phyloP scores from a whole-genome alignment of 2,329 filamentous ascomycete genomes.

The Rutstroemia sp. region DNA sequence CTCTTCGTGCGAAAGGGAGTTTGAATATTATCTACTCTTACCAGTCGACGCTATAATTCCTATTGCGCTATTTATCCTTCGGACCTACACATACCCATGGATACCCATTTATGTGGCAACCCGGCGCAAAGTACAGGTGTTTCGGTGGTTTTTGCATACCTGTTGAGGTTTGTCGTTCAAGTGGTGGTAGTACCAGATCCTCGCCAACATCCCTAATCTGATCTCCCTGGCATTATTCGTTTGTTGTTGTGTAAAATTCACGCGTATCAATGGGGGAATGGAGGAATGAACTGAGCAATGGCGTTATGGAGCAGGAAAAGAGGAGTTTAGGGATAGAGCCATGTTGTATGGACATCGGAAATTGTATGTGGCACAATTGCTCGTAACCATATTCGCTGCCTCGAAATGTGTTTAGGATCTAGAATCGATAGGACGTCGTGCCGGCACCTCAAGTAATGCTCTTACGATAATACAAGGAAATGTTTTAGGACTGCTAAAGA shows the following conservation, averaged over 20 bases:
- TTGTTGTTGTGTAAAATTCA: not conserved
- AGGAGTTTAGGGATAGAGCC: not conserved
- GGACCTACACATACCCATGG: not conserved
- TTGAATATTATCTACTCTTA: not conserved
- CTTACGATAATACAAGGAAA: not conserved
- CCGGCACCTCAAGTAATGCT: not conserved
- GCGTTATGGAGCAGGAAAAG: not conserved
- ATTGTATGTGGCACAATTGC: not conserved
- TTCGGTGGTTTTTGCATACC: not conserved
- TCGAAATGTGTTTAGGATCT: not conserved
- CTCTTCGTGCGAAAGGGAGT: not conserved
- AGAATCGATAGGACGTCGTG: not conserved
- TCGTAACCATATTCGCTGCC: not conserved
- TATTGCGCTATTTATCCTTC: not conserved
- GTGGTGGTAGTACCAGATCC: too few relatives aligned
- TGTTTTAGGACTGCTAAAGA: too few relatives aligned
- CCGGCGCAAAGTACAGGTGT: not conserved
- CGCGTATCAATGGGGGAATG: not conserved
- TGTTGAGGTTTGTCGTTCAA: too few relatives aligned
- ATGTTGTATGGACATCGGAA: not conserved
- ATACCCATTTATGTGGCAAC: not conserved
- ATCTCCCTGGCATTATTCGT: not conserved
- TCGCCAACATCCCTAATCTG: too few relatives aligned
- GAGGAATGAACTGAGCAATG: not conserved
- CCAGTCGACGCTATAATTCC: not conserved